Evolutionary conservation across 192 early-diverging fungal genomes (phyloP).

Genomic region (Phycomyces blakesleeanus): DNA sequence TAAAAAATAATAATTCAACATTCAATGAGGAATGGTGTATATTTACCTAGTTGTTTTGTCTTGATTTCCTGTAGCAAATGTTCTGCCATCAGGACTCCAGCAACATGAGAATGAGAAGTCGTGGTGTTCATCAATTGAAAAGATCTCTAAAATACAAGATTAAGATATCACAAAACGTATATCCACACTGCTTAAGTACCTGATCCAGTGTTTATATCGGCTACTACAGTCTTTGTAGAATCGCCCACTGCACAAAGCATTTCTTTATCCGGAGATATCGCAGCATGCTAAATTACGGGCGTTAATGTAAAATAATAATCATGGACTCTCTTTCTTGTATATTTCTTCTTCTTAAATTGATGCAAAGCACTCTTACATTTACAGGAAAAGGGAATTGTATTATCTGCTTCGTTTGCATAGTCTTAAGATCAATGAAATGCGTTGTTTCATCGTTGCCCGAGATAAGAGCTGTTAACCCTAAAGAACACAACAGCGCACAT

Average conservation of each 20-base stretch:
- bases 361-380: constrained; percentile 44
- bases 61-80: constrained; percentile 67
- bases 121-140: constrained; percentile 50
- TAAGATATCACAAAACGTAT: neutral
- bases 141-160: constrained; percentile 22
- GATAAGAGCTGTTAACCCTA: constrained; percentile 35
- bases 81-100: constrained; percentile 54
- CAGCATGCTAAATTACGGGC: constrained; percentile 61
- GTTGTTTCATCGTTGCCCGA: constrained; percentile 55
- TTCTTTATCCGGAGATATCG: constrained; percentile 51
- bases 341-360: no score
- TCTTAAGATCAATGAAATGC: constrained; percentile 46
- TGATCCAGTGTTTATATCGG: constrained; percentile 44
- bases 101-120: constrained; percentile 70
- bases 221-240: constrained; percentile 41
- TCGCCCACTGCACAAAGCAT: constrained; percentile 60
- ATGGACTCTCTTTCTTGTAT: no score
- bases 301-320: no score
- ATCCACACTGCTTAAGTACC: constrained; percentile 22
- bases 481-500: constrained; percentile 16
- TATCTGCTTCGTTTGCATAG: constrained; percentile 27
- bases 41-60: constrained; percentile 43
- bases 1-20: neutral
- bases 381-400: constrained; percentile 50
- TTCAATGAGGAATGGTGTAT: no score